These are phyloP conservation scores for Liquidambar formosana DNA, from an alignment of 164 flowering plant species.

Conservation along the genomic window DNA sequence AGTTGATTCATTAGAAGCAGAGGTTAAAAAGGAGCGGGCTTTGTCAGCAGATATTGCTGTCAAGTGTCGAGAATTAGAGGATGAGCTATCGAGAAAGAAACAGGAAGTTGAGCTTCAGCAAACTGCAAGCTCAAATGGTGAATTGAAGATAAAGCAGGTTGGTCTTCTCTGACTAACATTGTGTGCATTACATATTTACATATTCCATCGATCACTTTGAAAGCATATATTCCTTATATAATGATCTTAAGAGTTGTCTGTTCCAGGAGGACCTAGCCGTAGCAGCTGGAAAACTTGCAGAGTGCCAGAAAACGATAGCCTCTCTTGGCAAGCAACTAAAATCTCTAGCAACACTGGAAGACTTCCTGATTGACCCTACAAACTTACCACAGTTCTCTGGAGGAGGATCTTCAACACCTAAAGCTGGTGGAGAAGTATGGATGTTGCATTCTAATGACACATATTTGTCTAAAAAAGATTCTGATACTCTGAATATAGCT, in stretches of 20 bases:
- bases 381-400: constrained; percentile 41
- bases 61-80: constrained; percentile 56
- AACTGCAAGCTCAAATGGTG: constrained; percentile 33
- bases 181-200: not conserved
- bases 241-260: not conserved
- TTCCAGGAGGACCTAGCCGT: constrained; percentile 73
- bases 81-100: constrained; percentile 42
- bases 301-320: constrained; percentile 89
- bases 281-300: constrained; percentile 88
- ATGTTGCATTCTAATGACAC: constrained; percentile 37
- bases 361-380: constrained; percentile 65
- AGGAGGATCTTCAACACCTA: constrained; percentile 24
- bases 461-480: constrained; percentile 29
- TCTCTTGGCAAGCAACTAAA: constrained; percentile 80
- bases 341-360: constrained; percentile 82
- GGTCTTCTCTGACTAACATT: constrained; percentile 1
- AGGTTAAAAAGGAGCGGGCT: constrained; percentile 50
- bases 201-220: no score
- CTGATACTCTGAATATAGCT: constrained; percentile 17
- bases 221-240: not conserved
- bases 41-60: constrained; percentile 36
- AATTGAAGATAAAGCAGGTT: constrained; percentile 69
- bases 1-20: constrained; percentile 46
- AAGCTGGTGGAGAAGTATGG: constrained; percentile 35
- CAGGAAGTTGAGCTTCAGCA: constrained; percentile 40